Evolutionary conservation across 2,329 filamentous ascomycete genomes (phyloP), one percentile per base, ranked within the genome.

Genomic region (Davidsoniella virescens): DNA sequence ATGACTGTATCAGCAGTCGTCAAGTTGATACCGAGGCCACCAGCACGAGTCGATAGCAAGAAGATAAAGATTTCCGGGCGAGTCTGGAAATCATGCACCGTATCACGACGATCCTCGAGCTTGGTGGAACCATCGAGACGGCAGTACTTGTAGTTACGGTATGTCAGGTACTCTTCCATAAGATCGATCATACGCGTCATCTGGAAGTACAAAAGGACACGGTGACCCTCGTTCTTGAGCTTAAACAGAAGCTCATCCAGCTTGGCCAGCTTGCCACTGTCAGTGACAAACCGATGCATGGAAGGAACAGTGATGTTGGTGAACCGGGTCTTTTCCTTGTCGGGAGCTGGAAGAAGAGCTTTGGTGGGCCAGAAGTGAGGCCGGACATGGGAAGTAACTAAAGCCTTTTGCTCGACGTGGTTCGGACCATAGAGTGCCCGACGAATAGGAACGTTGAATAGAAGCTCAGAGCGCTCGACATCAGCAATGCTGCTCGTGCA

Each of bases 131-230:
- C 92, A 60, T 98, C 92, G 42, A 98, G 75, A 54, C 92, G 85
- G 60, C 90, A 93, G 68, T 95, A 98, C 66, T 94, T 95, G 80
- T 94, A 96, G 68, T 96, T 95, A 63, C 92, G 86, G 69, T 96
- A 96, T 0, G 92, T 96, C 53, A 98, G 72, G 59, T 96, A 98
- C 66, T 98, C 92, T 64, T 98, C 92, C 85, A 96, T 96, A 54
- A 98, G 71, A 63, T 98, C 90, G 61, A 98, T 96, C 92, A 98
- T 98, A 61, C 86, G 84, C 3, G 92, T 98, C 92, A 98, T 98
- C 71, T 98, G 92, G 84, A 98, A 98, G 73, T 98, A 98, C 17
- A 98, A 71, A 49, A 98, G 72, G 18, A 98, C 92, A 60, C 92
- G 87, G 59, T 98, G 92, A 36, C 84, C 84, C 55, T 84, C 85